Base-by-base conservation (phyloP, 2,329 filamentous ascomycete species). In the Microcera coccophila region DNA sequence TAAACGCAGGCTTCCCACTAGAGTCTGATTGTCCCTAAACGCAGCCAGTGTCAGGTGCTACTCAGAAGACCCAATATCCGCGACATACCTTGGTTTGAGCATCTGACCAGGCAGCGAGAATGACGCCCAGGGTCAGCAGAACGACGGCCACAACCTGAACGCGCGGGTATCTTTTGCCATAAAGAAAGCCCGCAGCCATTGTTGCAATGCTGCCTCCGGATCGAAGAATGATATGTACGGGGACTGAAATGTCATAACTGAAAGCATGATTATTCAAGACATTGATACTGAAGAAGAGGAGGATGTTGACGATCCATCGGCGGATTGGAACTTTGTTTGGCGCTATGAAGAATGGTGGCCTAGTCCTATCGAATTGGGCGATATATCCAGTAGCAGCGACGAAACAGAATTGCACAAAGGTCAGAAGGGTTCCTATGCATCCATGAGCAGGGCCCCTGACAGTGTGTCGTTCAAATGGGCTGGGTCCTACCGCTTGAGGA, bases 181-280 rank as follows among this genome's bases (percentile, higher is more conserved):
- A 90, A 12, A 95, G 55, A 59, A 84, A 90, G 3, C 93, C 93
- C n/a, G 91, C 88, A 14, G 84, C 68, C 81, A 98, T 95, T 8
- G 93, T 97, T 4, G 90, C 94, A 49, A 97, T 94, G 57, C 90
- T 95, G 14, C 93, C 93, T 38, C 91, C 95, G 37, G 90, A 96
- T 40, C 93, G 82, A 21, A 98, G 74, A 53, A 98, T 97, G 57
- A 98, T 98, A 62, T 98, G 93, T 37, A 98, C 82, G 2, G 93
- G 93, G 0, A 98, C 89, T 5, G 90, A 95, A 43, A 98, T 97
- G 56, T 90, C 84, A 69, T 96, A 98, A 49, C 89, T 90, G 65
- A 98, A 98, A 5, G 91, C 93, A 73, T 91, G 91, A 59, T 98
- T 98, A 69, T 98, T 98, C 61, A 98, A 71, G 44, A 97, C 81